Percentiles rank a stretch among this genome's conserved stretches.
These are phyloP conservation scores for Picochlorum sp. DNA, from an alignment of 139 green algal genomes.

Conservation along the genomic window DNA sequence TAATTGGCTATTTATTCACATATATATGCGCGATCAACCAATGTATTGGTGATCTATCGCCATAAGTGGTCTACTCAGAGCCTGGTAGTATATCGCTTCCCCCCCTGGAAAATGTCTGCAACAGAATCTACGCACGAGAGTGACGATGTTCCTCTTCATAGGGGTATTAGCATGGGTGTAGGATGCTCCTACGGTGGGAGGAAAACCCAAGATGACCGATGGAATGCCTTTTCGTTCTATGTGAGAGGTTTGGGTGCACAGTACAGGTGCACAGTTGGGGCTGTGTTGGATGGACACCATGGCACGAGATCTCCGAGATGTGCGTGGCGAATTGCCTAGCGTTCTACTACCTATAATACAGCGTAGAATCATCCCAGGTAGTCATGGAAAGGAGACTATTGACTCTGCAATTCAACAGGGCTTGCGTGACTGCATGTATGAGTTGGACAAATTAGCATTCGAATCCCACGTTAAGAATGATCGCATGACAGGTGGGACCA, in stretches of 20 bases:
- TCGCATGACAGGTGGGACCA: conserved; percentile 25
- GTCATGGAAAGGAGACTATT: neutral
- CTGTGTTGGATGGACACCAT: conserved; percentile 26
- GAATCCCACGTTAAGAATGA: neutral
- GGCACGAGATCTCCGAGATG: conserved; percentile 18
- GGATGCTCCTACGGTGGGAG: no score
- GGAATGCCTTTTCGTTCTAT: conserved; percentile 5
- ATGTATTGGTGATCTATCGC: no score
- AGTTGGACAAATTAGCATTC: conserved; percentile 23
- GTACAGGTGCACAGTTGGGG: conserved; percentile 2
- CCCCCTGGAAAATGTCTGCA: no score
- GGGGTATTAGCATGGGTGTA: no score
- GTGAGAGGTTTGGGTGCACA: neutral
- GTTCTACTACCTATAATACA: neutral
- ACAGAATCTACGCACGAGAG: no score
- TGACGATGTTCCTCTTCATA: no score
- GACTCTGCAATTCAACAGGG: conserved; percentile 14
- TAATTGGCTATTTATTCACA: no score
- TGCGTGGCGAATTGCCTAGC: conserved; percentile 5
- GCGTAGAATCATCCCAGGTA: neutral
- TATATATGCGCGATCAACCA: no score
- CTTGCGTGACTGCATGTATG: neutral
- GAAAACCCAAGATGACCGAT: conserved; percentile 12
- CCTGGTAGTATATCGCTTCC: no score
- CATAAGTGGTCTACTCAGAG: no score